phyloP scores from a whole-genome alignment of 2,329 filamentous ascomycete genomes.

The Fusarium devonianum region DNA sequence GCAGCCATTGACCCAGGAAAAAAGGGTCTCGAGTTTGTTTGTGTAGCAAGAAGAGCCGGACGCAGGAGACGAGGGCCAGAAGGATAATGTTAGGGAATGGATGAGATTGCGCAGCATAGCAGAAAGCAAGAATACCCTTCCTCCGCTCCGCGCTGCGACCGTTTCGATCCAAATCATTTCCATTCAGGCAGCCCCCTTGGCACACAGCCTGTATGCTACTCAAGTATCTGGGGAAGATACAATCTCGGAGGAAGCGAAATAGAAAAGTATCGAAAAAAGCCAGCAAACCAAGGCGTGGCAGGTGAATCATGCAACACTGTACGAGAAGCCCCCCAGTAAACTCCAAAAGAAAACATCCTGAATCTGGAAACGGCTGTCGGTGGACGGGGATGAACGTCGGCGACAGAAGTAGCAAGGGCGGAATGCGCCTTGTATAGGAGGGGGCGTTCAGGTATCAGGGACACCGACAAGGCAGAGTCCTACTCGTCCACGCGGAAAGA shows the following conservation, averaged over 20 bases:
- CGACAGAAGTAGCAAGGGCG: conserved; percentile 16
- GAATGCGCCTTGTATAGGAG: conserved; percentile 6
- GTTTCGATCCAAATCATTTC: conserved; percentile 33
- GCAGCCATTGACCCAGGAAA: conserved; percentile 33
- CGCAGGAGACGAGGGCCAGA: conserved; percentile 16
- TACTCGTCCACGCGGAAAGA: conserved; percentile 9
- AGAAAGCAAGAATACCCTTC: conserved; percentile 42
- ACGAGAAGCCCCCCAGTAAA: conserved; percentile 35
- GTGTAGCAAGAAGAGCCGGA: conserved; percentile 11
- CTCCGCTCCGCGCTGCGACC: conserved; percentile 39
- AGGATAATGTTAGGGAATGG: conserved; percentile 33
- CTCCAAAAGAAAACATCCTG: conserved; percentile 40
- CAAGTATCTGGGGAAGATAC: conserved; percentile 30
- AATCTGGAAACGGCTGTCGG: conserved; percentile 24
- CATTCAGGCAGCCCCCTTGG: conserved; percentile 31
- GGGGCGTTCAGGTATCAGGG: conserved; percentile 12
- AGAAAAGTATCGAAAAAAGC: conserved; percentile 28
- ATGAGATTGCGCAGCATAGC: conserved; percentile 42
- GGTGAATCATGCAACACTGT: conserved; percentile 36
- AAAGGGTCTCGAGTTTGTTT: no score
- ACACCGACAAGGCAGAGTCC: conserved; percentile 10
- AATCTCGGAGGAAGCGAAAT: conserved; percentile 24
- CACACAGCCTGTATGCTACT: conserved; percentile 21
- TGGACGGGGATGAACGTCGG: conserved; percentile 18
- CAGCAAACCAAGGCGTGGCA: conserved; percentile 35